These are phyloP conservation scores for Diplosphaera chodatii DNA, from an alignment of 139 green algal species.

Conservation along the genomic window DNA sequence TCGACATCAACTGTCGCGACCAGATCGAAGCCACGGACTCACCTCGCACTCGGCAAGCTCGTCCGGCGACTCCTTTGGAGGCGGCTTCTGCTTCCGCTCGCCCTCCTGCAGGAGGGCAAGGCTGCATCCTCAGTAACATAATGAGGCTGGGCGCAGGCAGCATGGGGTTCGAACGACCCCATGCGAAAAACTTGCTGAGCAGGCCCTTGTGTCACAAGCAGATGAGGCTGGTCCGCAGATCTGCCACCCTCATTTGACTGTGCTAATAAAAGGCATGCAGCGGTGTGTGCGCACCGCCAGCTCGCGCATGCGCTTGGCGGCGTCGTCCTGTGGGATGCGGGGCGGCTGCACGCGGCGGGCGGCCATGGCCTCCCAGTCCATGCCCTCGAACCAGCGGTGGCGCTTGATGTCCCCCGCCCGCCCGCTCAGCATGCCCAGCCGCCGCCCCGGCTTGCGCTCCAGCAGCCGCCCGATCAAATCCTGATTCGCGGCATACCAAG, in stretches of 20 bases:
- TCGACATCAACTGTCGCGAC: no score
- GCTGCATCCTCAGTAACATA: background rate
- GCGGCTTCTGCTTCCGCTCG: conserved; percentile 38
- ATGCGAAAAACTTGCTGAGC: no score
- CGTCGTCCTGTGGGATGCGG: conserved; percentile 71
- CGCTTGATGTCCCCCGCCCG: conserved; percentile 78
- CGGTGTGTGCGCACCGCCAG: conserved; percentile 28
- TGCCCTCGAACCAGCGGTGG: conserved; percentile 88
- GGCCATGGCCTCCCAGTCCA: conserved; percentile 85
- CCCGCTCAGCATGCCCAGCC: conserved; percentile 82
- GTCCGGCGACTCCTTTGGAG: conserved; percentile 69
- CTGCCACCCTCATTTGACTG: no score
- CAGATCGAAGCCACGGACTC: background rate
- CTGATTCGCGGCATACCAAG: no score
- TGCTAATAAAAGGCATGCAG: no score
- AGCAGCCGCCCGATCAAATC: conserved; percentile 80
- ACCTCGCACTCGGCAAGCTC: conserved; percentile 75
- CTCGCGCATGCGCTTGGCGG: conserved; percentile 73
- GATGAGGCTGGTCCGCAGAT: no score
- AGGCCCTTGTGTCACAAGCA: no score
- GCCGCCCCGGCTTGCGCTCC: conserved; percentile 78
- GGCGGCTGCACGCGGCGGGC: conserved; percentile 53
- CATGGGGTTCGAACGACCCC: no score
- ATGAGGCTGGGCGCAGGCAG: no score
- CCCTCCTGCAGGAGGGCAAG: conserved; percentile 20